Conservation (phyloP, 257 asterid genomes). For the Capsicum baccatum region DNA sequence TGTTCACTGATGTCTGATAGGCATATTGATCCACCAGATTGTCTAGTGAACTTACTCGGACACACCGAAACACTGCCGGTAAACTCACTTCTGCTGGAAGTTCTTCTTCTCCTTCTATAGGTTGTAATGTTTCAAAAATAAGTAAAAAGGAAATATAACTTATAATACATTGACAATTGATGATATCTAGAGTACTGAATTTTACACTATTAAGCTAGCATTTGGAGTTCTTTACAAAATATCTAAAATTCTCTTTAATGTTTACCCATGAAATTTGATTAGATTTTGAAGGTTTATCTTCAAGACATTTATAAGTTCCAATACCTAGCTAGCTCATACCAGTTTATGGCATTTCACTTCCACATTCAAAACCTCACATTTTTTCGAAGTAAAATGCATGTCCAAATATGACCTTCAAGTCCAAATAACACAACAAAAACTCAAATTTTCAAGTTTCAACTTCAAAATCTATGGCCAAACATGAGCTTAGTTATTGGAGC, state of each 20-base stretch:
- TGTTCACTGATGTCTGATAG: slow-evolving; percentile 65
- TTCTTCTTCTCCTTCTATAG: slow-evolving; percentile 49
- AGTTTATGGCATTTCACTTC: neutral
- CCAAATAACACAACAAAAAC: neutral
- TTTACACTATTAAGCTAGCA: neutral
- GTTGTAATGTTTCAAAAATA: neutral
- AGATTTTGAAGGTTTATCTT: neutral
- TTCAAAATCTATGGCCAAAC: too few species aligned
- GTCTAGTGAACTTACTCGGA: slow-evolving; percentile 67
- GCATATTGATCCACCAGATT: slow-evolving; percentile 66
- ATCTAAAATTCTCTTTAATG: neutral
- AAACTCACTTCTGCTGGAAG: slow-evolving; percentile 60
- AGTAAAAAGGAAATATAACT: neutral
- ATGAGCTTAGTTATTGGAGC: neutral
- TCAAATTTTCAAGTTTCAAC: neutral
- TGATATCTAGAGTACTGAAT: neutral
- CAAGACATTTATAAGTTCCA: neutral
- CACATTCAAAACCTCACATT: neutral
- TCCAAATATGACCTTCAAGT: neutral
- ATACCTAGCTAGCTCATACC: neutral
- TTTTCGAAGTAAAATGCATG: neutral
- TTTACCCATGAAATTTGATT: neutral
- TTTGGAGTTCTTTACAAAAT: neutral
- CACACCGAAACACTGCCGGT: slow-evolving; percentile 65
- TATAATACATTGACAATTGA: neutral